Percentiles rank a stretch among this genome's conserved stretches.
phyloP scores from a whole-genome alignment of 306 rosid genomes.

The Trifolium subterraneum region DNA sequence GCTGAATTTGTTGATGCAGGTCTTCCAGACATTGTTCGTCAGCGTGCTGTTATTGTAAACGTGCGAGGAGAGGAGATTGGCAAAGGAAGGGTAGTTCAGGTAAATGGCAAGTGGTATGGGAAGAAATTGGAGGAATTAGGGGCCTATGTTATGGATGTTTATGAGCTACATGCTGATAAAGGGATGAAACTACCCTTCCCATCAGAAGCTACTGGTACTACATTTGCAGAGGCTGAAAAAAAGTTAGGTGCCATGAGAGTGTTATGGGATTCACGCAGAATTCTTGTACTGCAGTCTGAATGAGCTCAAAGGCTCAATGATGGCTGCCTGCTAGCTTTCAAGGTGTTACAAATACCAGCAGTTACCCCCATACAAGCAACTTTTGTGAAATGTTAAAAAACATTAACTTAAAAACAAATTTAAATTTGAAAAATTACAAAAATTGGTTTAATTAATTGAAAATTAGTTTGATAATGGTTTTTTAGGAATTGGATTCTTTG shows the following conservation, averaged over 20 bases:
- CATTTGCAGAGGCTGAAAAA: slow-evolving; percentile 72
- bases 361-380: slow-evolving; percentile 3
- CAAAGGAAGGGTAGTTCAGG: slow-evolving; percentile 64
- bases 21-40: slow-evolving; percentile 53
- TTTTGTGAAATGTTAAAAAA: background rate
- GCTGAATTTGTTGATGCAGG: slow-evolving; percentile 46
- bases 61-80: slow-evolving; percentile 61
- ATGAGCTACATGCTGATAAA: slow-evolving; percentile 62
- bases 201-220: slow-evolving; percentile 57
- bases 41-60: slow-evolving; percentile 52
- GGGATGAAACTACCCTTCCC: slow-evolving; percentile 60
- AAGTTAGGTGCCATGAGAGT: slow-evolving; percentile 72
- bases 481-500: background rate
- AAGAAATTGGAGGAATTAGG: slow-evolving; percentile 59
- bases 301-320: slow-evolving; percentile 33
- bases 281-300: slow-evolving; percentile 46
- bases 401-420: background rate
- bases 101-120: slow-evolving; percentile 64
- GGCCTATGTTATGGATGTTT: slow-evolving; percentile 63
- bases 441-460: slow-evolving; percentile 1
- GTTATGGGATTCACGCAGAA: slow-evolving; percentile 64
- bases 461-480: background rate
- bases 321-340: slow-evolving; percentile 3
- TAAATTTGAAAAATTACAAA: background rate
- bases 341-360: slow-evolving; percentile 5